Base-by-base conservation (phyloP, 2,329 filamentous ascomycete species). In the Teratosphaeria viscida region DNA sequence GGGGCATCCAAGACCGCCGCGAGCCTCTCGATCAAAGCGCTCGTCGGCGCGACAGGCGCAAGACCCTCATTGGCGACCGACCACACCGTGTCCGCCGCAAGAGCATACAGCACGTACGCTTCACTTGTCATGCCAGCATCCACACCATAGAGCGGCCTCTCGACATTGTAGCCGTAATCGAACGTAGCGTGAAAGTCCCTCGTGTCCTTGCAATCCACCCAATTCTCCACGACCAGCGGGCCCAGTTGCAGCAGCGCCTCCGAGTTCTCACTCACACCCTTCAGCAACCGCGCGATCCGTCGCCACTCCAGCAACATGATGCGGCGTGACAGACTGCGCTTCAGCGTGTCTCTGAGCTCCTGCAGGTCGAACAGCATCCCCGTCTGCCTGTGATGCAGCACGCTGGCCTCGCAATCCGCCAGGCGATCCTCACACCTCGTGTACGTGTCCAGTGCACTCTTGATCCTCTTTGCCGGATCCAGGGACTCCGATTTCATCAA, bases 281-380 rank as follows among this genome's bases (percentile, higher is more conserved):
- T 61, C 6, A 67, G 70, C 5, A 73, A 57, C 16, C 72, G 67
- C 29, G 66, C 67, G n/a, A 67, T 64, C 2, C 71, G 67, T 12
- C 71, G 63, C 23, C 67, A 67, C 57, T 74, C 72, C 7, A 74
- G 67, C 23, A 69, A 58, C 12, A 67, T 64, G 55, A 72, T 65
- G 14, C 72, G 64, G 29, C 70, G 61, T 12, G 68, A 64, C 29
- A 70, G 58, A 60, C 70, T 72, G 35, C 57, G 58, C 7, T 67
- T 64, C 11, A 74, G 66, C 10, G 63, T 63, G 19, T 65, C 56
- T 16, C 72, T 63, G 14, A 73, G 61, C n/a, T 67, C 64, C 27
- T 73, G 69, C 23, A 74, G 60, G 29, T 74, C 72, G 49, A 73
- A 68, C 49, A 74, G 61, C 65, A 73, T 70, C 49, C 72, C 71